Evolutionary conservation across 192 early-diverging fungal genomes (phyloP), one percentile per base, ranked within the genome.

Genomic region (Rhizophagus clarus): DNA sequence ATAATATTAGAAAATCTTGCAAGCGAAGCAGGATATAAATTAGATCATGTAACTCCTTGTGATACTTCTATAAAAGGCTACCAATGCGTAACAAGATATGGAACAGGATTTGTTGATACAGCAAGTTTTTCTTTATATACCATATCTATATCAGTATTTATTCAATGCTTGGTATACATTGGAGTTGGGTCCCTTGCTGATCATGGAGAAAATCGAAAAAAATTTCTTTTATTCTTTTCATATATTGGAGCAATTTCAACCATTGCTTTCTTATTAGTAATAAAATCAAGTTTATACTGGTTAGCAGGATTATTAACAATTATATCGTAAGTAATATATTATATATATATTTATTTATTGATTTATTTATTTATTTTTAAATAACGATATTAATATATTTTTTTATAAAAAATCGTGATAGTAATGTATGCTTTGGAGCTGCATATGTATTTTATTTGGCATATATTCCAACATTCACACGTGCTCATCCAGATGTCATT

Each of bases 401-500:
- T 37, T 14, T 11, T 20, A 37, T 14, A 8, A 2, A 66, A 66
- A 37, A 3, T 26, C 26, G 4, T 4, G 20, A 64, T 28, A 76
- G 79, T 11, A 87, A 83, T 63, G 73, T 90, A 9, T 81, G 81
- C 20, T 90, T 84, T 60, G 89, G 89, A 12, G 84, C 85, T 29
- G 81, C 79, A 47, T 82, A 76, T 80, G 89, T 90, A n/a, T 83
- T 90, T 40, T 90, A 87, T 49, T 84, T 88, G 4, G 85, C 87
- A 32, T 90, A 89, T 75, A 81, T 90, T 79, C 89, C 88, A 9
- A 83, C 82, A n/a, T 51, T 86, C 22, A 64, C 82, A 9, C 83
- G 85, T 37, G 80, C 82, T 42, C 85, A 85, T n/a, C 82, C 87
- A 31, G 15, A 79, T 12, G 84, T 87, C 37, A 71, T 81, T 3